These are phyloP conservation scores for Volvox africanus DNA, from an alignment of 139 green algal genomes.

Conservation along the genomic window DNA sequence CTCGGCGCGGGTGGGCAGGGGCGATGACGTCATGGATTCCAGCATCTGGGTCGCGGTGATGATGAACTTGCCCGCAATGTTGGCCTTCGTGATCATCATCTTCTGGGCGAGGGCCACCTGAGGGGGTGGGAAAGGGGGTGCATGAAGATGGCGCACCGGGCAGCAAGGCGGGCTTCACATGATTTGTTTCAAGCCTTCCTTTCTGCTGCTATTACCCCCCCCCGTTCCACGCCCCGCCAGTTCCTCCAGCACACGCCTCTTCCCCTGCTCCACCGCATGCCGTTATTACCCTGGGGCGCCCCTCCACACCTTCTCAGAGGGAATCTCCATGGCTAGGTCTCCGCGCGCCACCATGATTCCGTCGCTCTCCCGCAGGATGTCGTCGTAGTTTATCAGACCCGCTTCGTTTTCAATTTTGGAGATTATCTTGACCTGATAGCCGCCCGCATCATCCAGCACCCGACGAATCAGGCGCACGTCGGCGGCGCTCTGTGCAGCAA, in stretches of 20 bases:
- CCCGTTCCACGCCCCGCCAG: no score
- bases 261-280: no score
- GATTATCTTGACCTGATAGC: conserved; percentile 80
- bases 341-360: conserved; percentile 82
- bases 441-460: conserved; percentile 69
- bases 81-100: conserved; percentile 74
- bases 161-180: no score
- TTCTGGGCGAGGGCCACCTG: conserved; percentile 71
- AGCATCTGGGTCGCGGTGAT: conserved; percentile 67
- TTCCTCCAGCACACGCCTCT: no score
- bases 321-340: conserved; percentile 76
- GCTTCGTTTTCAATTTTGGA: conserved; percentile 85
- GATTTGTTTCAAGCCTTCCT: no score
- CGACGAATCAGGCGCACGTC: conserved; percentile 70
- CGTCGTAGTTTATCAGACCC: conserved; percentile 70
- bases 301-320: conserved; percentile 57
- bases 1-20: conserved; percentile 72
- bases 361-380: conserved; percentile 73
- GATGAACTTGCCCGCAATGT: conserved; percentile 69
- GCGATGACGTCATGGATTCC: conserved; percentile 70
- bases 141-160: no score
- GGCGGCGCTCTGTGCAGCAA: conserved; percentile 47
- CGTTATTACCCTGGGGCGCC: not conserved
- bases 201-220: no score
- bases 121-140: not conserved